Conservation (phyloP, 805 yeast species). For the Candida adriatica region DNA sequence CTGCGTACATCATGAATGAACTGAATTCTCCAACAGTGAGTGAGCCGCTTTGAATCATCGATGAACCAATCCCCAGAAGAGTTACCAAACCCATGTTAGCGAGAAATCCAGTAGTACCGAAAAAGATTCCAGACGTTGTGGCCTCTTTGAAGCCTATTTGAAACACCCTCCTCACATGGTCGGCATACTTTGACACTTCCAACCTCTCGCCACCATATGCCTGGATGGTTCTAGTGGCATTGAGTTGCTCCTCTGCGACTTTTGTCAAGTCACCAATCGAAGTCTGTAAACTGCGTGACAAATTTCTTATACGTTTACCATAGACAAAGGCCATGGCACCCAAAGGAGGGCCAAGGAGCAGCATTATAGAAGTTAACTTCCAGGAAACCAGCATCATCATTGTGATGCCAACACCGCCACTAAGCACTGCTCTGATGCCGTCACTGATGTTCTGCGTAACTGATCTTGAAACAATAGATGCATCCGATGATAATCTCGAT, state of each 20-base stretch:
- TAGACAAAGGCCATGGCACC: conserved; percentile 73
- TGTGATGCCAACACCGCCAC: conserved; percentile 79
- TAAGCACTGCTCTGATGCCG: conserved; percentile 78
- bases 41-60: conserved; percentile 70
- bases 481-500: conserved; percentile 81
- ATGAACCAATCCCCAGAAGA: conserved; percentile 71
- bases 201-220: conserved; percentile 79
- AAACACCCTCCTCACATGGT: conserved; percentile 59
- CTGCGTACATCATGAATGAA: conserved; percentile 92
- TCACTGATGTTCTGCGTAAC: conserved; percentile 87
- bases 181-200: conserved; percentile 71
- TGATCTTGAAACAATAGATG: conserved; percentile 79
- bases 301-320: conserved; percentile 68
- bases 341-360: conserved; percentile 76
- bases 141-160: conserved; percentile 76
- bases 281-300: conserved; percentile 74
- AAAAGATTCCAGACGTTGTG: conserved; percentile 64
- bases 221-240: conserved; percentile 82
- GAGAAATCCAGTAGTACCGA: conserved; percentile 72
- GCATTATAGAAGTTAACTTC: conserved; percentile 76
- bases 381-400: conserved; percentile 89
- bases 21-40: conserved; percentile 84
- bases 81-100: conserved; percentile 81
- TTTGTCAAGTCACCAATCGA: conserved; percentile 82
- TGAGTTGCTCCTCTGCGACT: conserved; percentile 86